Evolutionary conservation across 345 rosid genomes (phyloP), one percentile per base, ranked within the genome.

Genomic region (Moricandia moricandioides): DNA sequence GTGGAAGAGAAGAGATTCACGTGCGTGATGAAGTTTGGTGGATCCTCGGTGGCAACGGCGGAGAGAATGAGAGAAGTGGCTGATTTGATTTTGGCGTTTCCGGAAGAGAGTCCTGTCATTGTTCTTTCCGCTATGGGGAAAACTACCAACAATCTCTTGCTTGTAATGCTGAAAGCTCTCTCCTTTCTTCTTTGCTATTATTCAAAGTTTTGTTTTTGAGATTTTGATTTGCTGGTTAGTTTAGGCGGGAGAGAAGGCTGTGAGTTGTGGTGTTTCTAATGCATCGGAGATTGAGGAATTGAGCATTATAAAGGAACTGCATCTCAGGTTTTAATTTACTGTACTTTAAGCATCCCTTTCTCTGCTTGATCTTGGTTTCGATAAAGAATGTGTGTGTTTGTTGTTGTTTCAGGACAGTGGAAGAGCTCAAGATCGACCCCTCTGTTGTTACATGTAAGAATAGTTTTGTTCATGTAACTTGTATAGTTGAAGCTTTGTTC

Each of bases 61-160:
- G 86, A 79, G 81, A 89, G 99, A 74, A 95, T 95, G 89, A 84
- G 60, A 55, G 99, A 95, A 78, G 88, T 95, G 68, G 97, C 96
- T 16, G 90, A 86, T 14, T 88, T 95, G 77, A 89, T 92, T 51
- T 86, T 83, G 67, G 74, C 89, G 76, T 95, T 95, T 75, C 92
- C 97, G 0, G 68, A 83, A 33, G 98, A 90, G 80, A 87, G 82
- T 74, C 99, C 99, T 0, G 88, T 90, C 64, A 73, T 95, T 79
- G 99, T 95, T 56, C 89, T 95, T 18, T 95, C 99, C 0, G 99
- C 99, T 0, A 90, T 95, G 99, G 99, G 98, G 64, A 92, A 95
- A 80, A 85, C 97, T 1, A 95, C 99, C n/a, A 95, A 90, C 80
- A 90, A 92, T 56, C 98, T 95, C 70, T 70, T 95, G 69, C 76